A percentile compares a stretch with the other conserved stretches of the same genome.
phyloP scores from a whole-genome alignment of 2,329 filamentous ascomycete species.

The Trichoderma sp. region DNA sequence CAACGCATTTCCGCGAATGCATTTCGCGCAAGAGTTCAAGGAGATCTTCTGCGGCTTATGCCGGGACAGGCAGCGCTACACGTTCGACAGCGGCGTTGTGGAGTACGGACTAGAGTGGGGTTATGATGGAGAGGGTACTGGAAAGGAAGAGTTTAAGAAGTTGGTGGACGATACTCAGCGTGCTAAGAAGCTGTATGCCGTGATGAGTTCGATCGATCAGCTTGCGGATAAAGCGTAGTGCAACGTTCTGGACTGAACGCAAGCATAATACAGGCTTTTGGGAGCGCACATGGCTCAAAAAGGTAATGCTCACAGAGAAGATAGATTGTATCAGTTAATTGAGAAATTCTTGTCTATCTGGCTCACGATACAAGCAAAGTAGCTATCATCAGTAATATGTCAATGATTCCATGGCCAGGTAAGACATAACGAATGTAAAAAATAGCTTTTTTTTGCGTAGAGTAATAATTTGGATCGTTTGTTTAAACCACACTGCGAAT shows the following conservation, averaged over 20 bases:
- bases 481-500: too few species aligned
- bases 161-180: neutral
- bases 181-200: neutral
- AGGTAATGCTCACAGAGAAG: too few species aligned
- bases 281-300: too few species aligned
- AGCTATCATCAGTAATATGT: too few species aligned
- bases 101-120: neutral
- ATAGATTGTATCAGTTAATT: too few species aligned
- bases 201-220: neutral
- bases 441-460: too few species aligned
- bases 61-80: conserved; percentile 1
- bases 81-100: neutral
- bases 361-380: too few species aligned
- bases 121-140: neutral
- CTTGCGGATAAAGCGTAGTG: neutral
- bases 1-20: neutral
- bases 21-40: neutral
- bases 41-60: conserved; percentile 11
- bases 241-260: neutral
- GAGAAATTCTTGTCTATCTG: too few species aligned
- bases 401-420: too few species aligned
- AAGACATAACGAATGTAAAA: too few species aligned
- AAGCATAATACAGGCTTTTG: too few species aligned
- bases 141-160: neutral
- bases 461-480: too few species aligned